phyloP scores from a whole-genome alignment of 2,329 filamentous ascomycete species.

The Leptodontidium sp. region DNA sequence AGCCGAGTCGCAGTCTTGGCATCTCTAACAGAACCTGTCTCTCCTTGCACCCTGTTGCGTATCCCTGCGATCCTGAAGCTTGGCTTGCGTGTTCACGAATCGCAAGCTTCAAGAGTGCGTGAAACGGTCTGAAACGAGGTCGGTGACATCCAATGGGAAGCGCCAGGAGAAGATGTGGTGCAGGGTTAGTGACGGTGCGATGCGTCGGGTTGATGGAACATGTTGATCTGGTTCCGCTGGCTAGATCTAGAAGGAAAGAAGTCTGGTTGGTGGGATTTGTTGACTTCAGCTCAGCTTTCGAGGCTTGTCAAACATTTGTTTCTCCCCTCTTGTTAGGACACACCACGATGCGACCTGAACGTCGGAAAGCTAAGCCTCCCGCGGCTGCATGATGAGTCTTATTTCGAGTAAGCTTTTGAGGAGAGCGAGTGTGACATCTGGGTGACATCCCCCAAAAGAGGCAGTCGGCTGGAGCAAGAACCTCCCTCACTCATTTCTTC shows the following conservation, averaged over 20 bases:
- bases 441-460: background rate
- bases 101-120: background rate
- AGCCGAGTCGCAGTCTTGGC: slow-evolving; percentile 17
- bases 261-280: slow-evolving; percentile 7
- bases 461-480: background rate
- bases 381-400: background rate
- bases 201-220: background rate
- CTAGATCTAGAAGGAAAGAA: background rate
- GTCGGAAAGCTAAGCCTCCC: slow-evolving; percentile 8
- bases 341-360: slow-evolving; percentile 5
- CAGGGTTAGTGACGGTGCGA: slow-evolving; percentile 12
- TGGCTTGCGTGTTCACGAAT: slow-evolving; percentile 18
- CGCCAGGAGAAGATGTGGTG: slow-evolving; percentile 3
- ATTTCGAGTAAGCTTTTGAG: slow-evolving; percentile 1
- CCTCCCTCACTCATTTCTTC: background rate
- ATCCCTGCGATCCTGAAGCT: slow-evolving; percentile 2
- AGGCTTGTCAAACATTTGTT: background rate
- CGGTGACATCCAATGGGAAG: slow-evolving; percentile 10
- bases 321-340: slow-evolving; percentile 1
- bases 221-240: background rate
- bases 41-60: slow-evolving; percentile 6
- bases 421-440: background rate
- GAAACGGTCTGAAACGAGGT: slow-evolving; percentile 19
- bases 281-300: slow-evolving; percentile 11
- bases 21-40: slow-evolving; percentile 18